Base-by-base conservation (phyloP, 495 filamentous ascomycete species). In the Penicillium diatomitis region DNA sequence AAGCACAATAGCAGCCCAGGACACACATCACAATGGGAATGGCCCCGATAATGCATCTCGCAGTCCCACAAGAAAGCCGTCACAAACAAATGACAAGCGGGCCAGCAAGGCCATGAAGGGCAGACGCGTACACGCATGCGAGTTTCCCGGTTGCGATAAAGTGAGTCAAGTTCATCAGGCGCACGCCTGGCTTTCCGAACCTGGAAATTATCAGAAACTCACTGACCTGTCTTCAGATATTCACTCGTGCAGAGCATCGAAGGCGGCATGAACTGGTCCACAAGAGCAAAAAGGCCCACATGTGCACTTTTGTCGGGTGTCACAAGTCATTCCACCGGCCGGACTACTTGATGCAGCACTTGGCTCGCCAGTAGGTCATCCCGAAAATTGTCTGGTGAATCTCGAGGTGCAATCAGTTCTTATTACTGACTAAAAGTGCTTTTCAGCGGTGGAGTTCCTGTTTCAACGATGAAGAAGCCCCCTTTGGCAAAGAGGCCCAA, bases 81-180 rank as follows among this genome's bases (percentile, higher is more conserved):
- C 85, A n/a, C 44, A 47, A 3, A 82, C 83, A 39, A 34, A 12
- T 32, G 88, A 85, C 11, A 79, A 81, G 44, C 82, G 84, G 40
- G 81, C 88, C 40, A 90, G 86, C 66, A 82, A 84, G 58, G 86
- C 86, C 9, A 88, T 86, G 73, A 90, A 90, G 62, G 86, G 86
- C 8, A 78, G 87, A 45, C 84, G 82, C n/a, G 85, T 90, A 12
- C 85, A 90, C 62, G 75, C 73, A 1, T 90, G 85, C 62, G 77
- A 85, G 33, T 70, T 57, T 37, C 67, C 66, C 1, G 71, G 72
- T 40, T 86, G 83, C 55, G 71, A 67, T 51, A 87, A 87, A 72
- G 83, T 83, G 50, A 48, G 69, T 64, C 5, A 37, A 11, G 11
- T 29, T 4, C 33, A 38, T 8, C 66, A 29, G 5, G 6, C 10